Percentiles rank a stretch among this genome's conserved stretches.
Conservation (phyloP, 2,329 filamentous ascomycete species). For the Paraconiothyrium brasiliense region DNA sequence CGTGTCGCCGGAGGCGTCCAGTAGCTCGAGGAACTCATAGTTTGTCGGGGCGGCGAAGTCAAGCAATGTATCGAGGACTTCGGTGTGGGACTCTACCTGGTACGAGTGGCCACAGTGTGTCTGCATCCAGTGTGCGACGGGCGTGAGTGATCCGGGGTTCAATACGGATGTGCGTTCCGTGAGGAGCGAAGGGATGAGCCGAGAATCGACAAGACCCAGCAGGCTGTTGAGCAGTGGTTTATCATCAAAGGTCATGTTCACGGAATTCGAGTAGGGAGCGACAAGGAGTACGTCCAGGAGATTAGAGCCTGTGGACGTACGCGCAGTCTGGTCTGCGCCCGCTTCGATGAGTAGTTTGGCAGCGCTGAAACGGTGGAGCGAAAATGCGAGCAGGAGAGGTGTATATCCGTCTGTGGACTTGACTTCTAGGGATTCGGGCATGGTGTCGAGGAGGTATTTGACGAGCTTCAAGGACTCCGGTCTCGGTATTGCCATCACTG, state of each 20-base stretch:
- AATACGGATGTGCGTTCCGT: conserved; percentile 62
- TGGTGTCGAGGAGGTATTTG: conserved; percentile 70
- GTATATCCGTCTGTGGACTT: conserved; percentile 68
- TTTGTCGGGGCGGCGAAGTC: conserved; percentile 46
- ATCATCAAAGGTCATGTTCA: conserved; percentile 41
- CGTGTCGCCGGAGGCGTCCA: conserved; percentile 73
- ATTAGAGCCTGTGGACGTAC: conserved; percentile 71
- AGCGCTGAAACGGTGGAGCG: conserved; percentile 62
- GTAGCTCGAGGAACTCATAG: conserved; percentile 64
- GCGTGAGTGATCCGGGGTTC: conserved; percentile 65
- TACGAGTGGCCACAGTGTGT: conserved; percentile 20
- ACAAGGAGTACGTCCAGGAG: conserved; percentile 69
- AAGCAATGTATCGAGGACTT: conserved; percentile 37
- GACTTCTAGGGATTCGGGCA: conserved; percentile 70
- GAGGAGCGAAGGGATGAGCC: conserved; percentile 67
- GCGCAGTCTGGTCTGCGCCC: conserved; percentile 74
- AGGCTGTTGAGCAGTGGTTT: conserved; percentile 48
- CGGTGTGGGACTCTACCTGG: not conserved
- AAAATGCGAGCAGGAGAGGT: conserved; percentile 74
- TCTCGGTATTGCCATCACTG: conserved; percentile 46
- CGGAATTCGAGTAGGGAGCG: conserved; percentile 30
- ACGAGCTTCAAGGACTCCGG: conserved; percentile 64
- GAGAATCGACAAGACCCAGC: conserved; percentile 66
- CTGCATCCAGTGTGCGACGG: conserved; percentile 61
- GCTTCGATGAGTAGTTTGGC: conserved; percentile 70